Percentiles rank a stretch among this genome's conserved stretches.
phyloP scores from a whole-genome alignment of 2,329 filamentous ascomycete species.

The Sporothrix protearum region DNA sequence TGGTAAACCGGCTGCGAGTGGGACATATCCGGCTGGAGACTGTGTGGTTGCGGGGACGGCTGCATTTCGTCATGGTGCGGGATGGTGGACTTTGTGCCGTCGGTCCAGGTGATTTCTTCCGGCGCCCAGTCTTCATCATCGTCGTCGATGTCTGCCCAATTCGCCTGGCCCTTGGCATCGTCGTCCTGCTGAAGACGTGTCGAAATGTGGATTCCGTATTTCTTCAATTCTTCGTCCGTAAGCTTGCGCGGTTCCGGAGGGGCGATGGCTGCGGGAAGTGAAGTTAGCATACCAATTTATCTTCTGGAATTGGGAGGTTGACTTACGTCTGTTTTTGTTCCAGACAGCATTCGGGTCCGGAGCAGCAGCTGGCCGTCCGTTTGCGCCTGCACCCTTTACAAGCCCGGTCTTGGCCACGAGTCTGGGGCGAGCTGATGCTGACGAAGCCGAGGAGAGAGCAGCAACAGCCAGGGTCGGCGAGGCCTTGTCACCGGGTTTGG shows the following conservation, averaged over 20 bases:
- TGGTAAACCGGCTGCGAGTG: constrained; percentile 19
- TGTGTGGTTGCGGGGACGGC: constrained; percentile 30
- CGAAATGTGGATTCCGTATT: constrained; percentile 82
- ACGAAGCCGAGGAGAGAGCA: constrained; percentile 43
- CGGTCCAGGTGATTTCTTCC: constrained; percentile 81
- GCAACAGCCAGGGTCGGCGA: constrained; percentile 43
- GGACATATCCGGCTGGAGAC: not conserved
- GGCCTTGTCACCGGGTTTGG: constrained; percentile 53
- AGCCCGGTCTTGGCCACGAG: constrained; percentile 72
- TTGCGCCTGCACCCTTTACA: constrained; percentile 49
- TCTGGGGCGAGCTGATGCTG: constrained; percentile 57
- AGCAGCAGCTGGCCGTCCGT: constrained; percentile 57
- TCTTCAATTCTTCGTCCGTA: constrained; percentile 82
- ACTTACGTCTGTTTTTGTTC: constrained; percentile 83
- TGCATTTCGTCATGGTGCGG: constrained; percentile 56
- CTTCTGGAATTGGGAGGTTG: not conserved
- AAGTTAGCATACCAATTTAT: not conserved
- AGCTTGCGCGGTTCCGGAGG: constrained; percentile 74
- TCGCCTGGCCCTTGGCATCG: constrained; percentile 60
- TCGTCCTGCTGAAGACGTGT: constrained; percentile 72
- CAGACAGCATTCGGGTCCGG: constrained; percentile 74
- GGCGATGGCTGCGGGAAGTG: constrained; percentile 48
- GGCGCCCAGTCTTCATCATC: constrained; percentile 86
- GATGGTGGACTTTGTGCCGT: constrained; percentile 77
- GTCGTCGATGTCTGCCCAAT: constrained; percentile 88